These are phyloP conservation scores for Neodidymelliopsis sp. DNA, from an alignment of 2,329 filamentous ascomycete genomes.

Conservation along the genomic window DNA sequence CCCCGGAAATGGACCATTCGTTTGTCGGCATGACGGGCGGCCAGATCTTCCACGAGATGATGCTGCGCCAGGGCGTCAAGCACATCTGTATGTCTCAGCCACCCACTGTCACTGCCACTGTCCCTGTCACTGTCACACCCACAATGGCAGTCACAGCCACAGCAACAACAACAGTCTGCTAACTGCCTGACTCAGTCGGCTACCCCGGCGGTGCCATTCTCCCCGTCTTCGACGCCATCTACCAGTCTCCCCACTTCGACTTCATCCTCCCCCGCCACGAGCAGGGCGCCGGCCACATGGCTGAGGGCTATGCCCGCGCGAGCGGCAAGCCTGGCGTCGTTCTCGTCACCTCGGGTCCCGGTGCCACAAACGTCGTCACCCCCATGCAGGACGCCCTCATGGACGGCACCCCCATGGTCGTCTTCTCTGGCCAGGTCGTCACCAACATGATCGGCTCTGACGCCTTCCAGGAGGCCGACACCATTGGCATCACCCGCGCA, in stretches of 20 bases:
- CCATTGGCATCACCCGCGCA: slow-evolving; percentile 89
- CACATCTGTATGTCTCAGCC: slow-evolving; percentile 78
- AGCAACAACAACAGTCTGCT: slow-evolving; percentile 10
- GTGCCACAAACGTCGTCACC: slow-evolving; percentile 95
- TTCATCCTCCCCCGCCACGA: slow-evolving; percentile 96
- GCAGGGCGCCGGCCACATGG: slow-evolving; percentile 98
- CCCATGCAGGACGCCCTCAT: slow-evolving; percentile 96
- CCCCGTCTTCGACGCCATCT: slow-evolving; percentile 97
- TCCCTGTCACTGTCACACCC: background rate
- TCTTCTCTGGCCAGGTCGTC: slow-evolving; percentile 92
- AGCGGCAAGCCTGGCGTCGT: slow-evolving; percentile 95
- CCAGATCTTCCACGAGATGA: slow-evolving; percentile 99
- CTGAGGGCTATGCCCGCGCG: slow-evolving; percentile 92
- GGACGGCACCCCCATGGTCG: slow-evolving; percentile 94
- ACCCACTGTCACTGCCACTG: slow-evolving; percentile 9
- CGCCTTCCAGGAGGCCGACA: slow-evolving; percentile 96
- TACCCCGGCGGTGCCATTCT: slow-evolving; percentile 97
- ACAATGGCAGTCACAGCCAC: background rate
- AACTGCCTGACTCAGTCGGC: slow-evolving; percentile 52
- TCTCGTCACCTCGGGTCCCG: slow-evolving; percentile 93
- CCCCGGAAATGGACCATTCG: slow-evolving; percentile 61
- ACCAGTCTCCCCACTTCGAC: slow-evolving; percentile 96
- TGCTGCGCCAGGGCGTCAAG: slow-evolving; percentile 90
- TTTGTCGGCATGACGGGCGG: slow-evolving; percentile 96
- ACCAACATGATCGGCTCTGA: slow-evolving; percentile 92